A percentile compares a stretch with the other conserved stretches of the same genome.
Evolutionary conservation across 306 rosid species (phyloP).

Genomic region (Elaeagnus macrophylla): DNA sequence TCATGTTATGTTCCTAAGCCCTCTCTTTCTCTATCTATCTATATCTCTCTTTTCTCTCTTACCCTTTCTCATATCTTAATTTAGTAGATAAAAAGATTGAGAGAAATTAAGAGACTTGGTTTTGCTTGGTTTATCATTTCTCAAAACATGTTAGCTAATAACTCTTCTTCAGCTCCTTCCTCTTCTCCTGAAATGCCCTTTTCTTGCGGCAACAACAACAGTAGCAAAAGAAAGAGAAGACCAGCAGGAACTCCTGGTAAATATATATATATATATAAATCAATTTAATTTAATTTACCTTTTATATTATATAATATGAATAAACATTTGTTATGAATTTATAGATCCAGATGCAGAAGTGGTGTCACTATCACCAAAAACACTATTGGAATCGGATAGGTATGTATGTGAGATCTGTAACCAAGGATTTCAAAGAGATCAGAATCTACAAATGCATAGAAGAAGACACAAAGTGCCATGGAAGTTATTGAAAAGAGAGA

Average conservation of each 20-base stretch:
- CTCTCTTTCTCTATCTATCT: background rate
- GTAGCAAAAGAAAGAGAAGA: conserved; percentile 80
- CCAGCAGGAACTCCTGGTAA: conserved; percentile 99
- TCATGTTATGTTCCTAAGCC: too few species aligned
- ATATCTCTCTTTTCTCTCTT: too few species aligned
- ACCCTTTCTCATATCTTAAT: too few species aligned
- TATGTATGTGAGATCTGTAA: conserved; percentile 99
- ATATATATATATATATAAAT: too few species aligned
- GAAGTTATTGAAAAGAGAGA: conserved; percentile 92
- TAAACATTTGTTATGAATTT: background rate
- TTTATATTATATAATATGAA: too few species aligned
- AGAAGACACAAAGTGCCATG: conserved; percentile 94
- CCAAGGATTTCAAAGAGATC: conserved; percentile 99
- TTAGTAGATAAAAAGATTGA: too few species aligned
- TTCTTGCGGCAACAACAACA: conserved; percentile 41
- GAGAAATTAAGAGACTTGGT: too few species aligned
- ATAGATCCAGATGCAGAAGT: conserved; percentile 99
- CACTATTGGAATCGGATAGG: conserved; percentile 91
- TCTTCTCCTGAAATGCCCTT: conserved; percentile 59
- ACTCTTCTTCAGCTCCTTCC: conserved; percentile 40
- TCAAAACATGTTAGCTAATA: conserved; percentile 37
- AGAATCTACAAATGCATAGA: conserved; percentile 97
- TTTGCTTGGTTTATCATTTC: background rate
- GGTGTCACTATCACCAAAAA: conserved; percentile 91
- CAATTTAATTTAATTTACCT: too few species aligned